Evolutionary conservation across 169 alveolate species (phyloP).

Genomic region (Eimeria sp.): DNA sequence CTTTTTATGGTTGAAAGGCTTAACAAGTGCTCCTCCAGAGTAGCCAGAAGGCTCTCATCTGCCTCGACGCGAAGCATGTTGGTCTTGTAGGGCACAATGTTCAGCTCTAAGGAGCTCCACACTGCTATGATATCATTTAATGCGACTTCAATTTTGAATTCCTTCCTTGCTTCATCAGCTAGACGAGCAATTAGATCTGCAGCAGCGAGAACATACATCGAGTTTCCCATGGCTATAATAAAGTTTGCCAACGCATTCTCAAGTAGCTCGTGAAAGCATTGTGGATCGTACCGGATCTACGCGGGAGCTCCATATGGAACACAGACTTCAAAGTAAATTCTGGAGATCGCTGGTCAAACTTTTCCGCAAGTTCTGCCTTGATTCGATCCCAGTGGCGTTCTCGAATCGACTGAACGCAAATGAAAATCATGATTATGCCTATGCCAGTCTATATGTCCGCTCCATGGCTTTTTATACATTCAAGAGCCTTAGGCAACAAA

Average conservation of each 20-base stretch:
- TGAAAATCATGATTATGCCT: background rate
- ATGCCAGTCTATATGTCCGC: background rate
- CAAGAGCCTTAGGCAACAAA: background rate
- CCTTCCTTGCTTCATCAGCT: slow-evolving; percentile 87
- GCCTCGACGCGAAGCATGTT: slow-evolving; percentile 77
- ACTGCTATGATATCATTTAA: slow-evolving; percentile 83
- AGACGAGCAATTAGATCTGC: slow-evolving; percentile 81
- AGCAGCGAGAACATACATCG: background rate
- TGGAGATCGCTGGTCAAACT: slow-evolving; percentile 75
- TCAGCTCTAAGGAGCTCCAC: slow-evolving; percentile 77
- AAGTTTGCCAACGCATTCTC: background rate
- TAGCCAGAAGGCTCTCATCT: slow-evolving; percentile 80
- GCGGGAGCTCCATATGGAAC: slow-evolving; percentile 74
- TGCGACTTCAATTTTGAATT: slow-evolving; percentile 86
- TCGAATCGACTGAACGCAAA: slow-evolving; percentile 80
- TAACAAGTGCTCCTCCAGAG: slow-evolving; percentile 87
- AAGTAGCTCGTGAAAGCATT: background rate
- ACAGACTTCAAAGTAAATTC: slow-evolving; percentile 81
- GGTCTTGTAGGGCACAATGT: slow-evolving; percentile 81
- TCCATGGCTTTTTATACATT: background rate
- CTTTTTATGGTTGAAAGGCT: slow-evolving; percentile 84
- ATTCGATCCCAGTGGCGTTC: slow-evolving; percentile 85
- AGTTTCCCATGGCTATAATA: background rate
- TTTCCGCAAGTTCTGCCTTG: slow-evolving; percentile 84
- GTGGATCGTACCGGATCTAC: slow-evolving; percentile 51